Base-by-base conservation (phyloP, 2,329 filamentous ascomycete genomes). In the Alternaria atra region DNA sequence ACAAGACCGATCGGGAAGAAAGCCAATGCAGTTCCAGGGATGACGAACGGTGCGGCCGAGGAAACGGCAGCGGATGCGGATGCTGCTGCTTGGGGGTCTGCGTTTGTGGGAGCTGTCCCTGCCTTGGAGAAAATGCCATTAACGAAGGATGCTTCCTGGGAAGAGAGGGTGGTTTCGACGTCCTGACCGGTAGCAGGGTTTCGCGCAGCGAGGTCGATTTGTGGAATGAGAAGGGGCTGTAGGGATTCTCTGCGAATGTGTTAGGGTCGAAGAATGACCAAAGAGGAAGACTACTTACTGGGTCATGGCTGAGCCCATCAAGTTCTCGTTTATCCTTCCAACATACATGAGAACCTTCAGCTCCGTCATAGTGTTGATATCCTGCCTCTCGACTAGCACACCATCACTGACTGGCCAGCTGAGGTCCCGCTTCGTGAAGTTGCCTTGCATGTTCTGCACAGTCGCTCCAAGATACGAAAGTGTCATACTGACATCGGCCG, bases 1-100 rank as follows among this genome's bases (percentile, higher is more conserved):
- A 91, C 80, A n/a, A 90, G 80, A 17, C 91, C 91, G 30, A 90
- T 81, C 7, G 91, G 90, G 77, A 91, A 89, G 61, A 92, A 86
- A 69, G 91, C 82, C 55, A 93, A 83, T 61, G 86, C 84, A 39
- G 87, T 84, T 44, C 91, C 91, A 0, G 91, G 91, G 1, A 93
- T 80, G 13, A 91, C 82, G 67, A 93, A 93, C 1, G 89, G 87
- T 13, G 69, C 70, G 6, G 72, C 73, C 5, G 68, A 65, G 23
- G 70, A 68, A 0, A 84, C 75, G 20, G 84, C 79, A 4, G 82
- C 74, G n/a, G 73, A 74, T 30, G 78, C 76, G 27, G 78, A 77
- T 6, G 78, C 71, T 9, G 72, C 66, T 4, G 75, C 73, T 10
- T 85, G 82, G 13, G 83, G 85, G 64, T 73, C 68, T 52, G 67